A percentile compares a stretch with the other conserved stretches of the same genome.
phyloP scores from a whole-genome alignment of 75 land plant species.

The Pseudotsuga menziesii region DNA sequence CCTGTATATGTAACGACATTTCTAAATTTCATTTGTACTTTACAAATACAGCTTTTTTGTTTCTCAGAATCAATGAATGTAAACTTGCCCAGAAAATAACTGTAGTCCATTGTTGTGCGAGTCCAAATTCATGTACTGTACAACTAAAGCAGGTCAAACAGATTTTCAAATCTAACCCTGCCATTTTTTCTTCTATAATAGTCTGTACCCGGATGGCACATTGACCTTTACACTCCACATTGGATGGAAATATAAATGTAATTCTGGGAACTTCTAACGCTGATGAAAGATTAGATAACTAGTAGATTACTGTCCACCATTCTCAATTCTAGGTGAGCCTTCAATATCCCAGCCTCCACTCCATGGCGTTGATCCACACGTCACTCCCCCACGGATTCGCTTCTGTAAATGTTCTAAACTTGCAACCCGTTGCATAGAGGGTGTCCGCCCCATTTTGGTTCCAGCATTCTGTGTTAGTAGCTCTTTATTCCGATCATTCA shows the following conservation, averaged over 20 bases:
- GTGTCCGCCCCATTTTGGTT: slow-evolving; percentile 49
- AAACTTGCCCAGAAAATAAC: background rate
- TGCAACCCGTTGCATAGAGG: slow-evolving; percentile 59
- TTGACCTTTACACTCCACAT: background rate
- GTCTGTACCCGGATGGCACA: background rate
- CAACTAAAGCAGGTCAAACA: slow-evolving; percentile 6
- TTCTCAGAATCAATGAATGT: slow-evolving; percentile 6
- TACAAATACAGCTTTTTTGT: background rate
- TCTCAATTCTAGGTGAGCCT: background rate
- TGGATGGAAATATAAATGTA: background rate
- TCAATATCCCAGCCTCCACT: slow-evolving; percentile 8
- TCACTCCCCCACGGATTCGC: slow-evolving; percentile 38
- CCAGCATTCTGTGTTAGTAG: slow-evolving; percentile 5
- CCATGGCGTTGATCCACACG: slow-evolving; percentile 9
- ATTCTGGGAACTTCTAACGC: background rate
- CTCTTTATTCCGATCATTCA: background rate
- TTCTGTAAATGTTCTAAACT: slow-evolving; percentile 55
- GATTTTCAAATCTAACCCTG: background rate
- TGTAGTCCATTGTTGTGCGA: background rate
- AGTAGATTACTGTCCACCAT: slow-evolving; percentile 6
- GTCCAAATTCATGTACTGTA: slow-evolving; percentile 2
- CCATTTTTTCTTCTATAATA: background rate
- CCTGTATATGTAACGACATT: background rate
- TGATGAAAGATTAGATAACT: background rate
- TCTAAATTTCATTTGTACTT: slow-evolving; percentile 1